Percentiles rank a stretch among this genome's conserved stretches.
Conservation (phyloP, 2,329 filamentous ascomycete genomes). For the Aspergillus nomiae region DNA sequence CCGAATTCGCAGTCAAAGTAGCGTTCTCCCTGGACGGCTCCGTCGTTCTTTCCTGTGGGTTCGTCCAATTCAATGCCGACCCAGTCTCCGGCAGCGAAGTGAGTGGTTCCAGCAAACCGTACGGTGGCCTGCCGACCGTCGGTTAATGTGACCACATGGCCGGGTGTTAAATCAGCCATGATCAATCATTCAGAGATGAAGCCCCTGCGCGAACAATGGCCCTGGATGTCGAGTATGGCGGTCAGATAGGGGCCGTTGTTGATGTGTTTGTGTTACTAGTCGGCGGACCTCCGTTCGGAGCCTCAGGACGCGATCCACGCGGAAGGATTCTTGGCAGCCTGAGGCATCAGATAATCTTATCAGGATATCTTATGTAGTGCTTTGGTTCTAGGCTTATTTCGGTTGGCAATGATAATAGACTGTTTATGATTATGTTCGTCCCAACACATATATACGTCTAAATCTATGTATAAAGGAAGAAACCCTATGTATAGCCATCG, state of each 20-base stretch:
- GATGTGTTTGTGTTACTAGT: constrained; percentile 20
- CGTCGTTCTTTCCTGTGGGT: constrained; percentile 87
- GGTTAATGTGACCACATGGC: constrained; percentile 76
- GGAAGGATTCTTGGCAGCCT: constrained; percentile 12
- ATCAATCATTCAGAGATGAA: constrained; percentile 15
- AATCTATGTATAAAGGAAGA: not conserved
- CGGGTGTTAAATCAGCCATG: constrained; percentile 49
- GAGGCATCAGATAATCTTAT: constrained; percentile 6
- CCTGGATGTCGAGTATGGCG: not conserved
- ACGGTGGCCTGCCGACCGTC: constrained; percentile 77
- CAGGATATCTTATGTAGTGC: no score
- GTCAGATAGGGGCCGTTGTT: constrained; percentile 13
- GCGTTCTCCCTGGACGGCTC: constrained; percentile 79
- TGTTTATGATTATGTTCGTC: not conserved
- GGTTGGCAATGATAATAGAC: not conserved
- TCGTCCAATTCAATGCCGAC: constrained; percentile 86
- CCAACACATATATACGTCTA: not conserved
- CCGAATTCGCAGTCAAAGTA: constrained; percentile 78
- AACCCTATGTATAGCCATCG: not conserved
- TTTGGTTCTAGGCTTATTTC: no score
- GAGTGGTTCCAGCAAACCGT: constrained; percentile 77
- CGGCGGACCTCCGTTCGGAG: constrained; percentile 14
- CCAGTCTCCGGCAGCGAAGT: constrained; percentile 83
- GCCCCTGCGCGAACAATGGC: constrained; percentile 15
- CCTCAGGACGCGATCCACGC: constrained; percentile 20